Base-by-base conservation (phyloP, 2,329 filamentous ascomycete genomes). In the Neopestalotiopsis rosae region DNA sequence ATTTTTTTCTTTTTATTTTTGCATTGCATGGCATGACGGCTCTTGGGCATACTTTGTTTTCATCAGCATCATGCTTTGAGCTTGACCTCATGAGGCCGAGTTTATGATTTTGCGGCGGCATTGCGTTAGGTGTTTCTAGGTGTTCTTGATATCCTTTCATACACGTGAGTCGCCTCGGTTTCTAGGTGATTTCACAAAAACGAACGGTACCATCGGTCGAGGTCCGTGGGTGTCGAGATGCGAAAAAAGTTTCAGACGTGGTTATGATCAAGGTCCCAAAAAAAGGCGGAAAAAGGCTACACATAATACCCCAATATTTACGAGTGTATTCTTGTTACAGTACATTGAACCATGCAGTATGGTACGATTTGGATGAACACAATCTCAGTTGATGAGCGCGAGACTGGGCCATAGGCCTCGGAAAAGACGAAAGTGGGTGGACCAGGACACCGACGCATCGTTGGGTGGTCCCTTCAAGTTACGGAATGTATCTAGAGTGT, bases 61-160 rank as follows among this genome's bases (percentile, higher is more conserved):
- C 40, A 42, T 49, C 20, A 13, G 10, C 61, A 49, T 45, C 61
- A 52, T 57, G 49, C n/a, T 20, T 66, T n/a, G 24, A 34, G 42
- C 64, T 57, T 17, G 49, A 14, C 14, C 34, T 49, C 10, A 28
- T 7, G 70, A 69, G 64, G 68, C 73, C 72, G 62, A 66, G 65
- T 69, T 67, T 74, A 28, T 73, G 71, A 69, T 74, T 73, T 74
- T 71, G 24, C 67, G 71, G 73, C 68, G 74, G 76, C 76, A 78
- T 78, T 73, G 75, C 76, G 76, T 76, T 76, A 65, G 76, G 76
- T 73, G 76, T 77, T 76, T 70, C 70, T 72, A 72, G 71, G 73
- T 76, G 75, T 76, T 57, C 64, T 66, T 57, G 64, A 66, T 65
- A 49, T 24, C 17, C 24, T 66, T 57, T 57, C 49, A 20, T 49